Evolutionary conservation across 2,329 filamentous ascomycete genomes (phyloP).

Genomic region (Nakataea oryzae): DNA sequence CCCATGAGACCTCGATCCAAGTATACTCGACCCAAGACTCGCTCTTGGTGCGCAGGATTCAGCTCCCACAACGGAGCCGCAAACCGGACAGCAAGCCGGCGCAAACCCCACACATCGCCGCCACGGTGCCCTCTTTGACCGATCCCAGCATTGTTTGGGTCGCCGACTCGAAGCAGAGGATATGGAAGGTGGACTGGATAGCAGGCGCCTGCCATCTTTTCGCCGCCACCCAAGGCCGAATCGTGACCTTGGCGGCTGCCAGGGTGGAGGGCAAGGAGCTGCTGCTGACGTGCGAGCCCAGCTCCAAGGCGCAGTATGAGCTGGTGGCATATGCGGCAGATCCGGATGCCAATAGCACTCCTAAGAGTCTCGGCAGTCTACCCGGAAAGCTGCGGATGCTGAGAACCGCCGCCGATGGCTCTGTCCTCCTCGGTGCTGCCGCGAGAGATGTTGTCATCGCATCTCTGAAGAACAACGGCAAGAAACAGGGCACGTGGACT

Average conservation of each 20-base stretch:
- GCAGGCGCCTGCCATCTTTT: constrained; percentile 18
- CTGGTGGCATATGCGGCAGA: constrained; percentile 34
- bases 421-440: background rate
- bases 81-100: constrained; percentile 15
- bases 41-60: constrained; percentile 63
- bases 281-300: constrained; percentile 33
- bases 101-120: constrained; percentile 21
- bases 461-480: background rate
- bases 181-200: constrained; percentile 51
- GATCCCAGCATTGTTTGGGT: constrained; percentile 45
- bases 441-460: background rate
- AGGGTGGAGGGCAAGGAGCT: constrained; percentile 25
- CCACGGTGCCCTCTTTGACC: constrained; percentile 28
- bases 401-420: background rate
- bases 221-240: background rate
- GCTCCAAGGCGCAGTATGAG: constrained; percentile 22
- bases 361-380: constrained; percentile 3
- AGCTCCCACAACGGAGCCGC: constrained; percentile 24
- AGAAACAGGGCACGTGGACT: constrained; percentile 1
- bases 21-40: constrained; percentile 77
- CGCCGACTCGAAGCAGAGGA: constrained; percentile 43
- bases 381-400: constrained; percentile 1
- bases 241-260: background rate
- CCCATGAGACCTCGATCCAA: constrained; percentile 65
- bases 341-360: constrained; percentile 7